Evolutionary conservation across 805 yeast species (phyloP).

Genomic region (Yarrowia bubula): DNA sequence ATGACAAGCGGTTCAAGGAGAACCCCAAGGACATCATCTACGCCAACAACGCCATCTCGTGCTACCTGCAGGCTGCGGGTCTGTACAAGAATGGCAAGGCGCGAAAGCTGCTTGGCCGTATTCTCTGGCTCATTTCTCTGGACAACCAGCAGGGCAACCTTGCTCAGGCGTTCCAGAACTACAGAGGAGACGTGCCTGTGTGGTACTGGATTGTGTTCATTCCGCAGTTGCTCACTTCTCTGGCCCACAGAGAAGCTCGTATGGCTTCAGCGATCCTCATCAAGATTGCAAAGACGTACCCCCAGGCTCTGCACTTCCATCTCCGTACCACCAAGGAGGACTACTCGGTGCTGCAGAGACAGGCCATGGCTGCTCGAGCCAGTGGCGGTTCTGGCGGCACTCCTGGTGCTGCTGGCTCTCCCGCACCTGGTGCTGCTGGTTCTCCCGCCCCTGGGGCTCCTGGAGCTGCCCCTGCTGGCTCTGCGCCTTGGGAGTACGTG

Average conservation of each 20-base stretch:
- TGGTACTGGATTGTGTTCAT: slow-evolving; percentile 99
- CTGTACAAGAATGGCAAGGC: slow-evolving; percentile 90
- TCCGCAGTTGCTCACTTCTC: slow-evolving; percentile 85
- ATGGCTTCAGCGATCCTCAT: slow-evolving; percentile 84
- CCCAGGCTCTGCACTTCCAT: slow-evolving; percentile 96
- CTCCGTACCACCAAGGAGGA: slow-evolving; percentile 94
- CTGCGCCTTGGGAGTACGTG: slow-evolving; percentile 89
- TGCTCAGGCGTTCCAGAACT: slow-evolving; percentile 83
- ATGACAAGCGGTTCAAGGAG: slow-evolving; percentile 82
- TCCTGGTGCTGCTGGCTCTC: background rate
- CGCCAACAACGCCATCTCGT: slow-evolving; percentile 92
- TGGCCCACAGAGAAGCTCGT: slow-evolving; percentile 88
- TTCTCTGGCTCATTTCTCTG: slow-evolving; percentile 87
- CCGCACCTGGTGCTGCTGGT: background rate
- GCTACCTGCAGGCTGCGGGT: slow-evolving; percentile 97
- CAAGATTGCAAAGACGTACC: slow-evolving; percentile 92
- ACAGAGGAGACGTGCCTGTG: slow-evolving; percentile 94
- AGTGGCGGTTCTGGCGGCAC: background rate
- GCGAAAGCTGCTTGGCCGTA: slow-evolving; percentile 79
- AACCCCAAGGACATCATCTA: slow-evolving; percentile 74
- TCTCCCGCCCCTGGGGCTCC: background rate
- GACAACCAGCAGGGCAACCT: slow-evolving; percentile 82
- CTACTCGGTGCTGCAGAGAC: slow-evolving; percentile 80
- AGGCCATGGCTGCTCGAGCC: slow-evolving; percentile 50
- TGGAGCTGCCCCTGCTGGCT: slow-evolving; percentile 22